Conservation (phyloP, 345 rosid genomes). For the Brassica juncea region DNA sequence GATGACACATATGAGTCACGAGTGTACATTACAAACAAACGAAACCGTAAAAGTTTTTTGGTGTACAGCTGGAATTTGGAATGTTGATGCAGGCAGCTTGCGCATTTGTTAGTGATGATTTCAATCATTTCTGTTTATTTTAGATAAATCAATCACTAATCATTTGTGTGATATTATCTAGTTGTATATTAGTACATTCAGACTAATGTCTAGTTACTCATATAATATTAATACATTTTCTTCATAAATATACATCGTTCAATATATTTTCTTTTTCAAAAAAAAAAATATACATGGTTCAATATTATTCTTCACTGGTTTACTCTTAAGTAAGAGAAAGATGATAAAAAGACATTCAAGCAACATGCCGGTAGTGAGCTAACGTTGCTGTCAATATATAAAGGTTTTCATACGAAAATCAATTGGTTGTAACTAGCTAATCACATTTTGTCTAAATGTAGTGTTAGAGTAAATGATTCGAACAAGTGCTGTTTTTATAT, state of each 20-base stretch:
- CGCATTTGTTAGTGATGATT: background rate
- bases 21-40: background rate
- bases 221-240: too few species aligned
- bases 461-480: background rate
- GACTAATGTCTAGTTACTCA: background rate
- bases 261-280: background rate
- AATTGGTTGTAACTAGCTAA: background rate
- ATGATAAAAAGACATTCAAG: background rate
- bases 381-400: background rate
- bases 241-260: background rate
- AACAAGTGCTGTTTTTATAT: slow-evolving; percentile 5
- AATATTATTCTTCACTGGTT: background rate
- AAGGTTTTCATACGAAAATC: background rate
- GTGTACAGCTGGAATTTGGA: background rate
- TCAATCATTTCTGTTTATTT: background rate
- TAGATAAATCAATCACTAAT: background rate
- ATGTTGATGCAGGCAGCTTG: slow-evolving; percentile 1
- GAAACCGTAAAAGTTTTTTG: background rate
- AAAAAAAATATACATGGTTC: background rate
- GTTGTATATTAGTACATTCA: background rate
- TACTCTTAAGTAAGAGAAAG: background rate
- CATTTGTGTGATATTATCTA: background rate
- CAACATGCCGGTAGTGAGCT: background rate
- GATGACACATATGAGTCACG: background rate
- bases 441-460: background rate